phyloP scores from a whole-genome alignment of 805 yeast species.

The Clavispora fructus region DNA sequence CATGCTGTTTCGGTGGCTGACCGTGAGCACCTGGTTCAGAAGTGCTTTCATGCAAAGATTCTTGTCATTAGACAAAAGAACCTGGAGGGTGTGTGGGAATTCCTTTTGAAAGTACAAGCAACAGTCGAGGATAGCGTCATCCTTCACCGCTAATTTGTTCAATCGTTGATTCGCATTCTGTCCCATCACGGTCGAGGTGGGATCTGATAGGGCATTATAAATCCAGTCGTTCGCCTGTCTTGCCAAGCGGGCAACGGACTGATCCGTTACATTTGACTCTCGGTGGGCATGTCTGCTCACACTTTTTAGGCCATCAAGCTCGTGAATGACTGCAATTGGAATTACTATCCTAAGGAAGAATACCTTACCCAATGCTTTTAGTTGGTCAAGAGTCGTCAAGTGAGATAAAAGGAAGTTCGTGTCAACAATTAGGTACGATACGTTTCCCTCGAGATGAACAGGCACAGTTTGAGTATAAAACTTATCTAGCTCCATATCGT shows the following conservation, averaged over 20 bases:
- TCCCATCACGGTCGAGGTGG: constrained; percentile 49
- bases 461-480: constrained; percentile 7
- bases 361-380: constrained; percentile 34
- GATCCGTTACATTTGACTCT: background rate
- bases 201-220: constrained; percentile 50
- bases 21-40: constrained; percentile 59
- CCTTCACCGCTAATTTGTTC: constrained; percentile 46
- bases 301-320: constrained; percentile 77
- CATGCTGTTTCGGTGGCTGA: constrained; percentile 46
- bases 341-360: constrained; percentile 53
- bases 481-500: constrained; percentile 15
- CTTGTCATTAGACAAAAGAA: constrained; percentile 75
- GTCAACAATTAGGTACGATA: constrained; percentile 59
- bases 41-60: constrained; percentile 78
- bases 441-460: constrained; percentile 15
- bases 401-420: constrained; percentile 80
- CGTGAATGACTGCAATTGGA: constrained; percentile 67
- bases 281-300: constrained; percentile 19
- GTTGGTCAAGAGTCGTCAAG: constrained; percentile 49
- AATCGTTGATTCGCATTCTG: constrained; percentile 56
- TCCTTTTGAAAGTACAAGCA: constrained; percentile 55
- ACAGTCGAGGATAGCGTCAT: constrained; percentile 84
- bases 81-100: constrained; percentile 35
- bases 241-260: constrained; percentile 52
- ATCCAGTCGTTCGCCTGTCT: constrained; percentile 79